phyloP scores from a whole-genome alignment of 257 asterid species.

The Thymus quinquecostatus region DNA sequence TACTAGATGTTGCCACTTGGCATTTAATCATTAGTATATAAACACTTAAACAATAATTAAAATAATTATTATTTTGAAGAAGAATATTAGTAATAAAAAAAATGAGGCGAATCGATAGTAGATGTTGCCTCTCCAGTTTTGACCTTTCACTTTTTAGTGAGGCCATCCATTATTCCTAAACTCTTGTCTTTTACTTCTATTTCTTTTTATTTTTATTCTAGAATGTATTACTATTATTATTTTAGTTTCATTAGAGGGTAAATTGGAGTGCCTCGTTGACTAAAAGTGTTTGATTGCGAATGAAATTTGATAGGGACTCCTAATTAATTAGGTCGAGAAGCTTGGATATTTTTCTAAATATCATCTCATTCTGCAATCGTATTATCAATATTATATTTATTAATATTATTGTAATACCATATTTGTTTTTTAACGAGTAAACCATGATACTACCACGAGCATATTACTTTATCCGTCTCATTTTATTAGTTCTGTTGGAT shows the following conservation, averaged over 20 bases:
- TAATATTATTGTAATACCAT: neutral
- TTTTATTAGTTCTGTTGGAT: too few relatives aligned
- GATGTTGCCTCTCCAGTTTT: conserved; percentile 14
- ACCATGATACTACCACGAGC: too few relatives aligned
- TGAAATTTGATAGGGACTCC: neutral
- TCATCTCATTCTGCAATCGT: neutral
- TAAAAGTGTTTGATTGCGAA: neutral
- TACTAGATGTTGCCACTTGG: neutral
- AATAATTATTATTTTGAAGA: neutral
- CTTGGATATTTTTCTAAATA: too few relatives aligned
- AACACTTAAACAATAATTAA: too few relatives aligned
- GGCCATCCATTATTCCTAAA: conserved; percentile 20
- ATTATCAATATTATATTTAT: neutral
- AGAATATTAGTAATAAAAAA: neutral
- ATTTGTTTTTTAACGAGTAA: neutral
- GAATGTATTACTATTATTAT: neutral
- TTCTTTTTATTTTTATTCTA: neutral
- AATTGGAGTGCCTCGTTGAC: conserved; percentile 19
- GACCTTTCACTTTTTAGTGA: conserved; percentile 35
- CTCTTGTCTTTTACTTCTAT: neutral
- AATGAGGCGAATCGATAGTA: conserved; percentile 36
- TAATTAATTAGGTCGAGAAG: neutral
- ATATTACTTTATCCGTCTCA: too few relatives aligned
- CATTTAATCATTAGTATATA: neutral
- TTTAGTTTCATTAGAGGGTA: neutral